phyloP scores from a whole-genome alignment of 106 monocot genomes.

The Dendrobium catenatum region DNA sequence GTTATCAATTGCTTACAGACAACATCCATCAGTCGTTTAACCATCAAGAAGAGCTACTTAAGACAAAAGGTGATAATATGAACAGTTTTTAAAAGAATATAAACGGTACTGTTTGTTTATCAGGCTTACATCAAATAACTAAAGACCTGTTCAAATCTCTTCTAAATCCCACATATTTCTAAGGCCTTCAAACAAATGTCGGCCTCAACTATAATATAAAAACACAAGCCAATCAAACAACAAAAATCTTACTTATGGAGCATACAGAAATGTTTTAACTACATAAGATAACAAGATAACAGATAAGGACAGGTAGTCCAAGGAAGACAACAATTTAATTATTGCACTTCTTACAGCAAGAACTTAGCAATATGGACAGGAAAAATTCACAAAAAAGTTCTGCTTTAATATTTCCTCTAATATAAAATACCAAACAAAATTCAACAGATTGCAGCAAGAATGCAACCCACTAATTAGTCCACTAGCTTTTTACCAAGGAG shows the following conservation, averaged over 20 bases:
- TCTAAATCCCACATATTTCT: neutral
- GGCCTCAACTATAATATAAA: neutral
- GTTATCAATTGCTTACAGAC: neutral
- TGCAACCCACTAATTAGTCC: neutral
- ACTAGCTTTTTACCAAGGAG: neutral
- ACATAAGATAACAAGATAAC: neutral
- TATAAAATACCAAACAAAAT: neutral
- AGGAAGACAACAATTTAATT: neutral
- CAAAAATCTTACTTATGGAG: neutral
- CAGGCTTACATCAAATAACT: neutral
- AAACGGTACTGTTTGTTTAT: neutral
- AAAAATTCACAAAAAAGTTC: neutral
- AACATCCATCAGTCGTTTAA: neutral
- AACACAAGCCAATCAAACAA: too few relatives aligned
- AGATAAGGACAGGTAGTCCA: neutral
- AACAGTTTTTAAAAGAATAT: neutral
- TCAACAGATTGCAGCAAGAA: neutral
- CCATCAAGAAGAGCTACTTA: neutral
- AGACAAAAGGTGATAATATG: neutral
- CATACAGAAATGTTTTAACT: neutral
- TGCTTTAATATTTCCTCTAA: neutral
- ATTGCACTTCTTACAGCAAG: neutral
- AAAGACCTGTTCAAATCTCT: neutral
- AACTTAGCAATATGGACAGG: neutral
- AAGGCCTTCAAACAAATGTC: neutral